Evolutionary conservation across 139 green algal species (phyloP), one percentile per base, ranked within the genome.

Genomic region (Eudorina sp.): DNA sequence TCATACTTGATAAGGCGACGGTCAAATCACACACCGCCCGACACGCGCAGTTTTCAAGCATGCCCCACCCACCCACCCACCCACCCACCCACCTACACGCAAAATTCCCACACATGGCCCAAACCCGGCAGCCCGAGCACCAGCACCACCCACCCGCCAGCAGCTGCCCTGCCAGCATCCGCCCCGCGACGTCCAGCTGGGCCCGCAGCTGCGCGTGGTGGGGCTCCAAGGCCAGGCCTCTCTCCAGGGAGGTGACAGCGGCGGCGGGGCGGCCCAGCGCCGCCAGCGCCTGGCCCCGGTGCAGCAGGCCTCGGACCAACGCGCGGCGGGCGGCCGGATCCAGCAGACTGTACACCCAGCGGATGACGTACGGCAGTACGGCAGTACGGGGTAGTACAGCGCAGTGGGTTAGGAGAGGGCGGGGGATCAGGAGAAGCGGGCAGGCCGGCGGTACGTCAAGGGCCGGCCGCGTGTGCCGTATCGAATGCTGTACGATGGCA

Each of bases 231-330:
- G 69, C 72, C 29, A 96, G 72, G 31, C 90, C 94, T 31, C 91
- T 77, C 83, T 95, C 84, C 66, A 93, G 88, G 0, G 73, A 53
- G 0, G 31, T n/a, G 4, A 83, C 58, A 2, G 93, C 94, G 36
- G 92, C 85, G 5, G 88, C 79, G 86, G 92, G 84, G 2, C 84
- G 53, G 4, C 88, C 58, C 46, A 97, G 73, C 0, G 85, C 94
- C 73, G 94, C 84, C 46, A 95, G 89, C 29, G 95, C 96, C 25
- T 89, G 72, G 19, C 94, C 95, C 55, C 95, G 95, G 16, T 92
- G 89, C 41, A 85, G 46, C 55, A 94, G 92, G 6, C 91, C 84
- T 73, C 96, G 96, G 31, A 96, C 73, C 80, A 76, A 41, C 1
- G 41, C 25, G 80, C 80, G 60, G 2, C 8, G 60, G 41, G 43